phyloP scores from a whole-genome alignment of 2,329 filamentous ascomycete genomes.

The Fusarium aywerte region DNA sequence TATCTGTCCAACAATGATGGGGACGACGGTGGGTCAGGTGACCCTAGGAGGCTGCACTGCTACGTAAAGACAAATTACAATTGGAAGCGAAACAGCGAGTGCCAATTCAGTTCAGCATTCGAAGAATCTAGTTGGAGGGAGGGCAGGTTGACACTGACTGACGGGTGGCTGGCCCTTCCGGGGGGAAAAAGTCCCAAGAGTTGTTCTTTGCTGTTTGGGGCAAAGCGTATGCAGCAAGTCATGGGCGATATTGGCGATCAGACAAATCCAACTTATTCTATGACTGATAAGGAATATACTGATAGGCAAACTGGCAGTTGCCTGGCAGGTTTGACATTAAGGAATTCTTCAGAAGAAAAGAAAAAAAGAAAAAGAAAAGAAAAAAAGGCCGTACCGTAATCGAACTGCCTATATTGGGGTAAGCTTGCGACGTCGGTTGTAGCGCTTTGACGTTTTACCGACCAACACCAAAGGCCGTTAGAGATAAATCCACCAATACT shows the following conservation, averaged over 20 bases:
- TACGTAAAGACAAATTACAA: not conserved
- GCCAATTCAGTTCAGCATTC: not conserved
- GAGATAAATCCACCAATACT: slow-evolving; percentile 19
- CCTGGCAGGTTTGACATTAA: no score
- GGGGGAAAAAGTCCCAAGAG: not conserved
- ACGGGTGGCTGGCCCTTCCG: slow-evolving; percentile 14
- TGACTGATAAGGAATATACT: not conserved
- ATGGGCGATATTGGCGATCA: not conserved
- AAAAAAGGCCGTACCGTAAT: not conserved
- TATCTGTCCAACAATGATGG: not conserved
- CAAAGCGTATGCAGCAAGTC: not conserved
- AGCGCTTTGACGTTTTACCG: slow-evolving; percentile 5
- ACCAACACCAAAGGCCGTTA: not conserved
- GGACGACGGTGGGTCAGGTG: not conserved
- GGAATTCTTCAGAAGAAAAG: not conserved
- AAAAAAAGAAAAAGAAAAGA: not conserved
- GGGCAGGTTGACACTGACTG: not conserved
- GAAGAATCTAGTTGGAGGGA: not conserved
- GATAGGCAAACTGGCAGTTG: not conserved
- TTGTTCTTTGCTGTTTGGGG: slow-evolving; percentile 1
- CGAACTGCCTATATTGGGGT: not conserved
- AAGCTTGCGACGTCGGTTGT: slow-evolving; percentile 24
- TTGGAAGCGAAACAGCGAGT: not conserved
- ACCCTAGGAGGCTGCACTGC: not conserved
- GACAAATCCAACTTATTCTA: not conserved